These are phyloP conservation scores for Fusarium nurragi DNA, from an alignment of 2,329 filamentous ascomycete species.

Conservation along the genomic window DNA sequence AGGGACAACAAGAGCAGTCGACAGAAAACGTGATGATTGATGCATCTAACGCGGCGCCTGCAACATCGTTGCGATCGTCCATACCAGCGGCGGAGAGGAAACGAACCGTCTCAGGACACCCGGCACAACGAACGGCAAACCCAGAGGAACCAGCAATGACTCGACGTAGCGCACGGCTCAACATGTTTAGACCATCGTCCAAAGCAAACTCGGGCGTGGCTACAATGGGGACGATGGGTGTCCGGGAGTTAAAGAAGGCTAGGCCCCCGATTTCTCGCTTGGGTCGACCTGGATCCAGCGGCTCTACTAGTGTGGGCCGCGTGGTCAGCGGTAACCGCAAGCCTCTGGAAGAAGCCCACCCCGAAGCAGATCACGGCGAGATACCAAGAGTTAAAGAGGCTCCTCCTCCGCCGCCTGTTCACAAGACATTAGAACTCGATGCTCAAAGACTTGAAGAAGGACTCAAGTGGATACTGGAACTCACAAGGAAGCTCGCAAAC, in stretches of 20 bases:
- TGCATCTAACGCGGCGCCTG: conserved; percentile 48
- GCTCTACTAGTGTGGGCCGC: conserved; percentile 76
- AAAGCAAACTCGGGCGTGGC: conserved; percentile 69
- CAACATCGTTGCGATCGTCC: conserved; percentile 52
- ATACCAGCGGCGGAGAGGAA: conserved; percentile 74
- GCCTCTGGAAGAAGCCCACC: conserved; percentile 70
- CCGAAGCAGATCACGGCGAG: conserved; percentile 77
- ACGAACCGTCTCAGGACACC: conserved; percentile 90
- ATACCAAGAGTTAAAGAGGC: conserved; percentile 57
- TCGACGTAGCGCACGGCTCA: conserved; percentile 75
- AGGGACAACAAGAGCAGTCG: conserved; percentile 45
- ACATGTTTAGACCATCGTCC: conserved; percentile 74
- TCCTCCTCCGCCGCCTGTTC: conserved; percentile 49
- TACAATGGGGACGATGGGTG: conserved; percentile 66
- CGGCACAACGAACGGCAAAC: conserved; percentile 62
- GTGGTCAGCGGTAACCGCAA: conserved; percentile 93
- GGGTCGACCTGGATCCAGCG: conserved; percentile 71
- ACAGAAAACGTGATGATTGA: conserved; percentile 56
- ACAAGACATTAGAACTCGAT: conserved; percentile 61
- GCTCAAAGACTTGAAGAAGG: conserved; percentile 76
- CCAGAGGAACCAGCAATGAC: conserved; percentile 66
- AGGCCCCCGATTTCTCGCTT: conserved; percentile 75
- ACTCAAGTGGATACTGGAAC: conserved; percentile 78
- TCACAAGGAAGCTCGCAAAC: conserved; percentile 82
- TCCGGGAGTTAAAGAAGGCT: conserved; percentile 82